Evolutionary conservation across 352 stramenopile genomes (phyloP), one percentile per base, ranked within the genome.

Genomic region (Pythium brassicae): DNA sequence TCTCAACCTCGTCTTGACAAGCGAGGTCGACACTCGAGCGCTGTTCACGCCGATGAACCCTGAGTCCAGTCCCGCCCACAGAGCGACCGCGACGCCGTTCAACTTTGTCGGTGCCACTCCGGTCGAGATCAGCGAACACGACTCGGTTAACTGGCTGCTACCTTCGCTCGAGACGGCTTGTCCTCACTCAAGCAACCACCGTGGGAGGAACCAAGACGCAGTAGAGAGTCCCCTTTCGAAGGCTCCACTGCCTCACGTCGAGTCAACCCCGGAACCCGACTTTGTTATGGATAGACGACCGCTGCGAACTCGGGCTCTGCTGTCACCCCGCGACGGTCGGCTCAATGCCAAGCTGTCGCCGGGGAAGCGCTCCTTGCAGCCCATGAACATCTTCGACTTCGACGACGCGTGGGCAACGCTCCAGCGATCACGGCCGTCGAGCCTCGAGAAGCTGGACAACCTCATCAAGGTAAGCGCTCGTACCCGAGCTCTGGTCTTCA

Each of bases 351-450:
- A 39, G 10, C 10, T 49, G 23, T 62, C 56, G 10, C 48, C 49
- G 1, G 29, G 34, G 17, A 52, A 48, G 15, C 29, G 17, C 3
- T 7, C 23, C 6, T 8, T 62, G 8, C 56, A 23, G 5, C 56
- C 56, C 0, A 57, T 62, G 56, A 51, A 8, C 23, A 23, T 62
- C 40, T 62, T 62, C 35, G 49, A 55, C 23, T 62, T 62, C 39
- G 56, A 57, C 35, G 56, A 62, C 40, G 50, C 40, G 23, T 62
- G 56, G 56, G 11, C 46, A 15, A 45, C 44, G 12, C 40, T 57
- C 22, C 56, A 62, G 29, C 56, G 47, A 6, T 53, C 56, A 3
- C 56, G 46, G 14, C 3, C 32, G 10, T 40, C 49, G 22, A 62
- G 39, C 15, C 19, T 39, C 22, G 39, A 4, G 9, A 62, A 44